Evolutionary conservation across 306 rosid genomes (phyloP).

Genomic region (Dicorynia guianensis): DNA sequence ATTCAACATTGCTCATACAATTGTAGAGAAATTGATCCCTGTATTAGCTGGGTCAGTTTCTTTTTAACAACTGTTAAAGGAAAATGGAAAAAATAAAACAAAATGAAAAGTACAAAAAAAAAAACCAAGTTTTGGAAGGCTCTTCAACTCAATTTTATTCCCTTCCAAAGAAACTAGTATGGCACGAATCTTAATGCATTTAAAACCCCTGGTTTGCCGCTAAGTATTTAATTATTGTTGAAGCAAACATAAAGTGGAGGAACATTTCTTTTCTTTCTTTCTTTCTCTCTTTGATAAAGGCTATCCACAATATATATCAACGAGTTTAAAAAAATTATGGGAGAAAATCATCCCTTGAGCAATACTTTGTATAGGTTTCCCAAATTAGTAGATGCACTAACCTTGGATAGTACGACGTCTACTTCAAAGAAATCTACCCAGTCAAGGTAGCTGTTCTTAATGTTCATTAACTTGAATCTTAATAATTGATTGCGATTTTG

Average conservation of each 20-base stretch:
- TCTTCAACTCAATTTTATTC: constrained; percentile 8
- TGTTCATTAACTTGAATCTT: neutral
- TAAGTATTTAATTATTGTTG: neutral
- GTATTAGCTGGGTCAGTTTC: neutral
- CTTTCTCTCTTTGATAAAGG: neutral
- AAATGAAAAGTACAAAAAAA: neutral
- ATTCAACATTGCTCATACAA: neutral
- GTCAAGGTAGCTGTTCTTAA: neutral
- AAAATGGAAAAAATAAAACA: neutral
- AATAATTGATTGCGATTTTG: neutral
- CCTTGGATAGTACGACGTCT: neutral
- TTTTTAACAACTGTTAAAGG: neutral
- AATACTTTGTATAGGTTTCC: neutral
- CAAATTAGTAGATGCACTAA: neutral
- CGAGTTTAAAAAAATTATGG: too few relatives aligned
- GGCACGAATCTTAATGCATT: neutral
- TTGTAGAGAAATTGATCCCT: neutral
- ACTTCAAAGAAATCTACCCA: neutral
- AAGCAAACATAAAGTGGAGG: neutral
- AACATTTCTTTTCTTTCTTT: neutral
- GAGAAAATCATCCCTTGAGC: neutral
- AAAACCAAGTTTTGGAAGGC: neutral
- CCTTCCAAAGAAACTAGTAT: neutral
- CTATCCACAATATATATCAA: too few relatives aligned
- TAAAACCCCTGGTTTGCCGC: neutral